Evolutionary conservation across 2,329 filamentous ascomycete species (phyloP).

Genomic region (Fusarium torreyae): DNA sequence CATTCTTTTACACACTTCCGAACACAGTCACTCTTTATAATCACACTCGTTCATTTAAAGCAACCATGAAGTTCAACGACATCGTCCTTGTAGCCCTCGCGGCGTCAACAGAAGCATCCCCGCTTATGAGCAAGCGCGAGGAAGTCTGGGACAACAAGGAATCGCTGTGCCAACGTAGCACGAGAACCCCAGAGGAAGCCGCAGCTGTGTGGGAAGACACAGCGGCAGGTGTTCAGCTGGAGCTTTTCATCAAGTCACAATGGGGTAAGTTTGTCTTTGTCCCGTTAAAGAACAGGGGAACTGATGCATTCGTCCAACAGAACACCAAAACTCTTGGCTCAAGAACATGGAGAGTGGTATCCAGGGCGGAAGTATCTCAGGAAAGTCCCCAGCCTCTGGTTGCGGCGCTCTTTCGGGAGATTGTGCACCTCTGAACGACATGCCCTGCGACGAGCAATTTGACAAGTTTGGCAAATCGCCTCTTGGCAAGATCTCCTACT

Average conservation of each 20-base stretch:
- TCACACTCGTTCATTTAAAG: neutral
- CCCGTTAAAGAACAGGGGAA: neutral
- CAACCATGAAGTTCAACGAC: neutral
- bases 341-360: slow-evolving; percentile 23
- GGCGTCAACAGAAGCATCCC: neutral
- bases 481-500: neutral
- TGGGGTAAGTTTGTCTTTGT: neutral
- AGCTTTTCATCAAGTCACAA: slow-evolving; percentile 10
- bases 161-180: neutral
- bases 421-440: neutral
- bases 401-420: neutral
- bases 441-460: neutral
- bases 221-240: neutral
- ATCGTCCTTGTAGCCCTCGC: neutral
- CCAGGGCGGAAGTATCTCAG: slow-evolving; percentile 16
- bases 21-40: neutral
- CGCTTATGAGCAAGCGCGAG: neutral
- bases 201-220: slow-evolving; percentile 5
- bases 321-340: slow-evolving; percentile 17
- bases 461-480: neutral
- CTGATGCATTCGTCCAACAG: neutral
- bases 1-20: neutral
- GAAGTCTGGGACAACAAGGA: neutral
- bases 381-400: slow-evolving; percentile 10
- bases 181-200: slow-evolving; percentile 1